phyloP scores from a whole-genome alignment of 148 eudicot genomes.

The Oxyria digyna region DNA sequence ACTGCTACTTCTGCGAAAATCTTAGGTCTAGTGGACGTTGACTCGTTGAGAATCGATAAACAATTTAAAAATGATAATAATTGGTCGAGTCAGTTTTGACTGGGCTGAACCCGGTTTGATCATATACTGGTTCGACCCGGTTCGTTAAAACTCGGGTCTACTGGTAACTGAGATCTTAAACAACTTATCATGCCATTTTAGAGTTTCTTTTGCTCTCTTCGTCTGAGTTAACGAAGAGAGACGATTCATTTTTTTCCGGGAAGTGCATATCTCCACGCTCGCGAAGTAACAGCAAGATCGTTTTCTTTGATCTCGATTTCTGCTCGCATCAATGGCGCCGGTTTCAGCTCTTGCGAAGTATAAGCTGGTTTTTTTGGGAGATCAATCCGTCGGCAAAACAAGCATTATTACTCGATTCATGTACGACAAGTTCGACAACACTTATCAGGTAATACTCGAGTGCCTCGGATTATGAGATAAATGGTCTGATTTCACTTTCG shows the following conservation, averaged over 20 bases:
- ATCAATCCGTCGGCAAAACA: conserved; percentile 45
- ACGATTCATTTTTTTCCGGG: not conserved
- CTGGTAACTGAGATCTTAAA: too few species aligned
- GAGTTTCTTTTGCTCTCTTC: too few species aligned
- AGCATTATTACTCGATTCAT: conserved; percentile 48
- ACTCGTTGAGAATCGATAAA: too few species aligned
- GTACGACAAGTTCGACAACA: conserved; percentile 43
- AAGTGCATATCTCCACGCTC: not conserved
- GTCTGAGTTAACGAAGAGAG: too few species aligned
- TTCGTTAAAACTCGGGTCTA: too few species aligned
- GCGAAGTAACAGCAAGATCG: not conserved
- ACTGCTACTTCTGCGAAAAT: too few species aligned
- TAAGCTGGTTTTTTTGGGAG: conserved; percentile 38
- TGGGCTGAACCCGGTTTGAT: too few species aligned
- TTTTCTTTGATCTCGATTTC: not conserved
- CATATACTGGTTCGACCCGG: too few species aligned
- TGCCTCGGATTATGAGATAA: not conserved
- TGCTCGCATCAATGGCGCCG: conserved; percentile 23
- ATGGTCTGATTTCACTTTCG: not conserved
- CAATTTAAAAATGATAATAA: too few species aligned
- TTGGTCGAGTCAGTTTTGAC: too few species aligned
- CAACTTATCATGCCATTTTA: too few species aligned
- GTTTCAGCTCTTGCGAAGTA: conserved; percentile 41
- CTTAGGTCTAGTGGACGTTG: too few species aligned
- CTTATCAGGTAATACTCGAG: conserved; percentile 25